Evolutionary conservation across 345 rosid genomes (phyloP), one percentile per base, ranked within the genome.

Genomic region (Salix exigua): DNA sequence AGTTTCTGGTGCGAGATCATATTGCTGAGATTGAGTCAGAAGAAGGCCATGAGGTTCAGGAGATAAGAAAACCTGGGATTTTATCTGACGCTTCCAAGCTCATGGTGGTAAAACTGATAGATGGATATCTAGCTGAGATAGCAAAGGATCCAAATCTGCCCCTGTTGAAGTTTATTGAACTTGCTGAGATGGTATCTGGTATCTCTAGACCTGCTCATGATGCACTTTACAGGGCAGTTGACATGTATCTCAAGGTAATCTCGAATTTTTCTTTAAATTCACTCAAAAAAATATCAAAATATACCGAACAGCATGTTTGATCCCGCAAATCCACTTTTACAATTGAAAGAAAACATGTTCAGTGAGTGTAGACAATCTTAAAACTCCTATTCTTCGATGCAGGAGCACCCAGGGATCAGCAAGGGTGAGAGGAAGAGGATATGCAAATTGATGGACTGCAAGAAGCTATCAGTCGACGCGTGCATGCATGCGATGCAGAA

Each of bases 361-460:
- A 7, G n/a, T 65, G 23, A 35, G 28, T 1, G 63, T 9, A 58
- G 63, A 26, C 63, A 10, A 10, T 58, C 63, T 9, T 58, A 58
- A n/a, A 58, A 64, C 44, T 11, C 6, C 17, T 42, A 19, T 66
- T 68, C 69, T 64, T 73, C 13, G 12, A 68, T 78, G 85, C 86
- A 93, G 98, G 97, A 87, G 73, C 98, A 93, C 77, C 88, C 84
- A 1, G 88, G 85, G 25, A 89, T 93, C 75, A 87, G 87, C 85
- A 93, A 93, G 86, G 79, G 88, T 33, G 98, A 93, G 72, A 90
- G 93, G 84, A 93, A 89, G 87, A 87, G 83, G 77, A 88, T 91
- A 81, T 93, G 98, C 88, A 91, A 86, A 71, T 73, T 93, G 73
- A 93, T 93, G 98, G 97, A 93, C 80, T 93, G 98, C 84, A 80